Conservation (phyloP, 495 filamentous ascomycete species). For the Ramalina intermedia region DNA sequence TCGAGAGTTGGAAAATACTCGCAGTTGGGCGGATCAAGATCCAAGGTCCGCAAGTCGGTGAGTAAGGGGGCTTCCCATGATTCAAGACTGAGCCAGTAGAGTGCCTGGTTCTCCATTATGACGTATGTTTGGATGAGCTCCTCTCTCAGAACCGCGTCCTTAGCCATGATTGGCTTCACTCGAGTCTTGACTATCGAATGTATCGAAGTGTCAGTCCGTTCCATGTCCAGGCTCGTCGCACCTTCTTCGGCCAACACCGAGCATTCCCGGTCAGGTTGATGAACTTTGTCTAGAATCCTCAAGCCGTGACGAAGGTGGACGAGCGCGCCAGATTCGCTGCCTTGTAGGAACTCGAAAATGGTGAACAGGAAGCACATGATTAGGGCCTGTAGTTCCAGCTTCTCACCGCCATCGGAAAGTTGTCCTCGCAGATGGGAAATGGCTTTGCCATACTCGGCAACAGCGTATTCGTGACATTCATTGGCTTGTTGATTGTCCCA, state of each 20-base stretch:
- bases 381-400: slow-evolving; percentile 26
- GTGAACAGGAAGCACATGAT: slow-evolving; percentile 41
- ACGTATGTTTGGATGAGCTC: slow-evolving; percentile 5
- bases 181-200: neutral
- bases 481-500: slow-evolving; percentile 2
- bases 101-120: slow-evolving; percentile 8
- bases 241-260: neutral
- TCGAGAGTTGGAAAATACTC: neutral
- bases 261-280: neutral
- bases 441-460: slow-evolving; percentile 10
- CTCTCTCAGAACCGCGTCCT: neutral
- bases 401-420: slow-evolving; percentile 5
- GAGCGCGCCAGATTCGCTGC: slow-evolving; percentile 13
- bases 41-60: neutral
- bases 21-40: neutral
- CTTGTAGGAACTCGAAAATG: slow-evolving; percentile 39
- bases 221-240: neutral
- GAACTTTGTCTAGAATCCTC: slow-evolving; percentile 5
- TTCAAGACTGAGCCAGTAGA: slow-evolving; percentile 6
- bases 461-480: slow-evolving; percentile 9
- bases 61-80: slow-evolving; percentile 1
- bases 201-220: neutral
- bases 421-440: slow-evolving; percentile 6
- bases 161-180: neutral
- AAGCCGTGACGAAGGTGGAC: slow-evolving; percentile 10